These are phyloP conservation scores for Talaromyces sp. DNA, from an alignment of 2,329 filamentous ascomycete genomes.

Conservation along the genomic window DNA sequence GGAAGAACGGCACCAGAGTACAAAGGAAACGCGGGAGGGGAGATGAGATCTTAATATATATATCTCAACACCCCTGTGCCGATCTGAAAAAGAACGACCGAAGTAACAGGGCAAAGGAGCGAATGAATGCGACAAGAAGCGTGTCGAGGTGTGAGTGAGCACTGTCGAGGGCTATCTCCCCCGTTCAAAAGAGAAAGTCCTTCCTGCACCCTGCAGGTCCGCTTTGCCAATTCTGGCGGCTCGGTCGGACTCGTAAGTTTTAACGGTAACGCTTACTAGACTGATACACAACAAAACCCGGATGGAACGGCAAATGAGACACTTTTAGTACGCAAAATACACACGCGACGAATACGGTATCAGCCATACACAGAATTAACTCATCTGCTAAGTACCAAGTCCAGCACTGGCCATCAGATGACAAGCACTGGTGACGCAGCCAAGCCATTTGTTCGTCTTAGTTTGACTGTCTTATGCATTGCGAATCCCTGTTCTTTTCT, in stretches of 20 bases:
- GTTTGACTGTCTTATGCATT: background rate
- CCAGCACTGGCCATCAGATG: slow-evolving; percentile 3
- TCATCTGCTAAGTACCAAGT: background rate
- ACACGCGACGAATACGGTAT: background rate
- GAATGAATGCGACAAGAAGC: background rate
- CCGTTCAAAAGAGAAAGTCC: background rate
- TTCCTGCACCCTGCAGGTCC: background rate
- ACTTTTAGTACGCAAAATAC: background rate
- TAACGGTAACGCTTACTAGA: background rate
- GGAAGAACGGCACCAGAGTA: background rate
- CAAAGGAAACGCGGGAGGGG: background rate
- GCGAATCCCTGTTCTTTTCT: no score
- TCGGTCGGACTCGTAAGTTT: slow-evolving; percentile 2
- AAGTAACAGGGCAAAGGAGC: background rate
- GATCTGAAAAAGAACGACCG: slow-evolving; percentile 1
- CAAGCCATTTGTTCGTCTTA: slow-evolving; percentile 1
- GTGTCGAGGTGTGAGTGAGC: background rate
- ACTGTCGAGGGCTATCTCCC: background rate
- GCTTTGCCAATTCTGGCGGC: background rate
- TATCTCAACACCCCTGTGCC: background rate
- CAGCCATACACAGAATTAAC: background rate
- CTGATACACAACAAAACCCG: background rate
- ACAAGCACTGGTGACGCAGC: background rate
- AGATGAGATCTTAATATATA: slow-evolving; percentile 3
- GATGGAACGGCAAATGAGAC: background rate